Base-by-base conservation (phyloP, 2,329 filamentous ascomycete genomes). In the Aspergillus ibericus region DNA sequence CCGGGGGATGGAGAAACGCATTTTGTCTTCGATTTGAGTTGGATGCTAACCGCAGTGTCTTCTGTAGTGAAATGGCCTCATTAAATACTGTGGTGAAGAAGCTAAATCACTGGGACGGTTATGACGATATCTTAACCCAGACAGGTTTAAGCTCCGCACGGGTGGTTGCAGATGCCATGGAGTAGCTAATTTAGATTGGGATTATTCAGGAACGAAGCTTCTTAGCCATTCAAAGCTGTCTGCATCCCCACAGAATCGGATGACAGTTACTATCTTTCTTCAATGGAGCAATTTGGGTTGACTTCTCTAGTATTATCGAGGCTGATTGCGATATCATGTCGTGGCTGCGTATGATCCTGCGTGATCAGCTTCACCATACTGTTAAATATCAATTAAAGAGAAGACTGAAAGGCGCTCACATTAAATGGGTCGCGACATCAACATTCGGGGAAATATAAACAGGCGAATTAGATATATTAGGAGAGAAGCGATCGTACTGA, bases 121-220 rank as follows among this genome's bases (percentile, higher is more conserved):
- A 48, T 29, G 44, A 48, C 44, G 44, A 48, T 25, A 12, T 13
- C 2, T 32, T 48, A 48, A 40, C 25, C 44, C 25, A 32, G 44
- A 48, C 22, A 32, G 44, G 25, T 48, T 48, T 48, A 48, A 48
- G 44, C 25, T 48, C 44, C 44, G 42, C 42, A 47, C 42, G 42
- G 22, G 42, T 29, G 42, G 42, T 47, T 47, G 42, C 42, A 47
- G 22, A 47, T 20, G 42, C 42, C 22, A 25, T 25, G 9, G 25
- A 27, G 16, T 27, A 47, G 44, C 15, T 29, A 32, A 32, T 48
- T 32, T 18, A 48, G 44, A 32, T 48, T 48, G 10, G 32, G 15
- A 47, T 29, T 48, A 15, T 48, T 48, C 44, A 48, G 27, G 25
- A 32, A 48, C 25, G 10, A 40, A 40, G 36, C 3, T 9, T 9